Evolutionary conservation across 108 stramenopile genomes (phyloP), one percentile per base, ranked within the genome.

Genomic region (Seminavis robusta): DNA sequence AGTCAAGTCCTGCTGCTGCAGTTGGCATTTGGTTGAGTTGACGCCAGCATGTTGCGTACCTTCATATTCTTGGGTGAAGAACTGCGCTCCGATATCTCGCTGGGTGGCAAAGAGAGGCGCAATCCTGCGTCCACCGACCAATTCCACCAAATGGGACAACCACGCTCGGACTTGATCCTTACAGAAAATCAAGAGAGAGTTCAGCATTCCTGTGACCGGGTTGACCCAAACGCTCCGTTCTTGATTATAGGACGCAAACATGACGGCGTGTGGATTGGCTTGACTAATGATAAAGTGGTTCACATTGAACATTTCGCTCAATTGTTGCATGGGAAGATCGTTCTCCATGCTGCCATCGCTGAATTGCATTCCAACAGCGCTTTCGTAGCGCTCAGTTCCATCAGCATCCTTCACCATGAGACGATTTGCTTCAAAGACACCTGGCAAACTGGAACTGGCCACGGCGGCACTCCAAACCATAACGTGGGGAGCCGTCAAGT

Each of bases 271-370:
- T 31, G 94, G 94, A 73, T 96, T 94, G 1, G 93, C 95, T 58
- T 99, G 98, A 42, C 88, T 90, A 29, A 97, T 86, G 48, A 99
- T 92, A 58, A 97, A 98, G 67, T 98, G 98, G 65, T 98, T 98
- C 45, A 98, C 77, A 79, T 98, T 98, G 78, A 99, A 99, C 76
- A 99, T 94, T 83, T 97, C 96, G 30, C 79, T 79, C n/a, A 99
- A 89, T 63, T 95, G 95, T 60, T 95, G 88, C 92, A 97, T 96
- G 9, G 98, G 98, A 39, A 99, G 65, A 75, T 99, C 98, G 39
- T 78, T 77, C 59, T 97, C 96, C 89, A 98, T 90, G 61, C 80
- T 85, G 19, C 97, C 88, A 71, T 90, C 72, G 10, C 61, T 61
- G 56, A 84, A 84, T 3, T 33, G 33, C 2, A 62, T 63, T 13